Conservation (phyloP, 208 protist genomes). For the Phytomonas francai region DNA sequence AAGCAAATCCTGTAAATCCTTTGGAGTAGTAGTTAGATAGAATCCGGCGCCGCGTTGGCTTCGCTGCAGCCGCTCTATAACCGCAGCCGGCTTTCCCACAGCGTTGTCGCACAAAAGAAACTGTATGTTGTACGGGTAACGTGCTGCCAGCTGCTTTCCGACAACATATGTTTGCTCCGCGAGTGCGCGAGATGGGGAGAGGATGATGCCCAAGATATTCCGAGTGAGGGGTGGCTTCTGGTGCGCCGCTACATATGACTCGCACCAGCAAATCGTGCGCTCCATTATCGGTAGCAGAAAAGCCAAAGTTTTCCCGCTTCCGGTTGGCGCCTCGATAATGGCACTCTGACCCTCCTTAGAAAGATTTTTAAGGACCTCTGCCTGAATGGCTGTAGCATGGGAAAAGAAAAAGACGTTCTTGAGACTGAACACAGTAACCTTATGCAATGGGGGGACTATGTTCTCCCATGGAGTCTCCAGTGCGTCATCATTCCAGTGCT, state of each 20-base stretch:
- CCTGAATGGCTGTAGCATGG: slow-evolving; percentile 87
- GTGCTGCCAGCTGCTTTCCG: slow-evolving; percentile 47
- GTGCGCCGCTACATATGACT: slow-evolving; percentile 32
- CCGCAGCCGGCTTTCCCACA: slow-evolving; percentile 26
- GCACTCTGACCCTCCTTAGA: slow-evolving; percentile 33
- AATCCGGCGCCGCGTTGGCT: slow-evolving; percentile 55
- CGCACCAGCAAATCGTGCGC: slow-evolving; percentile 51
- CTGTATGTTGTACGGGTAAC: slow-evolving; percentile 66
- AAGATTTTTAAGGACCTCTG: slow-evolving; percentile 47
- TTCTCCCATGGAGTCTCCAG: slow-evolving; percentile 82
- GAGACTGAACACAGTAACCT: slow-evolving; percentile 64
- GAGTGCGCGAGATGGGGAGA: slow-evolving; percentile 77
- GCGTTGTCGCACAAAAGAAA: slow-evolving; percentile 76
- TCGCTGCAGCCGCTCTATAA: slow-evolving; percentile 32
- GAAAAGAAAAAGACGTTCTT: slow-evolving; percentile 89
- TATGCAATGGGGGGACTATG: slow-evolving; percentile 54
- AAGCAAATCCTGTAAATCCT: slow-evolving; percentile 54
- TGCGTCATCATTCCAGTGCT: slow-evolving; percentile 72
- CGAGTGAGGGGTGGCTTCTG: slow-evolving; percentile 51
- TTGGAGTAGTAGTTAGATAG: slow-evolving; percentile 76
- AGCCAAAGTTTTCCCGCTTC: slow-evolving; percentile 96
- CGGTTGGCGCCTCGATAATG: slow-evolving; percentile 94
- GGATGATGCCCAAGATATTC: slow-evolving; percentile 61
- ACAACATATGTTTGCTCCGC: slow-evolving; percentile 87
- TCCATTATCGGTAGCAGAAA: slow-evolving; percentile 90